Percentiles rank a stretch among this genome's conserved stretches.
Conservation (phyloP, 1,284 basidiomycete species). For the Ustilago cynodontis region DNA sequence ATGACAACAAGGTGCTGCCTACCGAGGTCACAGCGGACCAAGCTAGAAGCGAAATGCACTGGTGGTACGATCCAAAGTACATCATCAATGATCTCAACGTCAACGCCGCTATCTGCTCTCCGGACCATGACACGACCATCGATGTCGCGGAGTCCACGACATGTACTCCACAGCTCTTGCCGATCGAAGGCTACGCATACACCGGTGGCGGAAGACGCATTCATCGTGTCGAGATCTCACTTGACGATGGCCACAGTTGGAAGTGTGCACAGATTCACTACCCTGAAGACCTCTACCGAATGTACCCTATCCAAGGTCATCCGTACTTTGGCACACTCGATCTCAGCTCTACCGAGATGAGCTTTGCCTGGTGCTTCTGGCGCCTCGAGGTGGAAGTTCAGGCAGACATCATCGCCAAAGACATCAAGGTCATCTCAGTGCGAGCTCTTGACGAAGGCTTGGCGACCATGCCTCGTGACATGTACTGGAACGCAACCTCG, state of each 20-base stretch:
- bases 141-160: slow-evolving; percentile 40
- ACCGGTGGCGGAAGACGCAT: slow-evolving; percentile 78
- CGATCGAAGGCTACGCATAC: slow-evolving; percentile 76
- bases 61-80: slow-evolving; percentile 78
- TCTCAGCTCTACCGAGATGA: slow-evolving; percentile 74
- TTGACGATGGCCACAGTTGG: slow-evolving; percentile 77
- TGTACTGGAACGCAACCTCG: slow-evolving; percentile 73
- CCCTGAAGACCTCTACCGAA: slow-evolving; percentile 75
- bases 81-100: slow-evolving; percentile 75
- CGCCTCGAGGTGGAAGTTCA: slow-evolving; percentile 71
- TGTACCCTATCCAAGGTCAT: slow-evolving; percentile 65
- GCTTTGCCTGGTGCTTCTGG: slow-evolving; percentile 80
- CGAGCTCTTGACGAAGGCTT: slow-evolving; percentile 76
- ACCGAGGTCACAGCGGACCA: slow-evolving; percentile 75
- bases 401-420: slow-evolving; percentile 69
- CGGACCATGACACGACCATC: slow-evolving; percentile 75
- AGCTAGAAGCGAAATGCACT: slow-evolving; percentile 75
- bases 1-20: slow-evolving; percentile 79
- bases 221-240: slow-evolving; percentile 76
- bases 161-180: slow-evolving; percentile 21
- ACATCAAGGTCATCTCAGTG: slow-evolving; percentile 74
- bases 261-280: slow-evolving; percentile 73
- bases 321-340: slow-evolving; percentile 72
- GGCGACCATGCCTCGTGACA: slow-evolving; percentile 74
- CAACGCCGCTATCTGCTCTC: slow-evolving; percentile 76